These are phyloP conservation scores for Cladorrhinum sp. DNA, from an alignment of 2,329 filamentous ascomycete species.

Conservation along the genomic window DNA sequence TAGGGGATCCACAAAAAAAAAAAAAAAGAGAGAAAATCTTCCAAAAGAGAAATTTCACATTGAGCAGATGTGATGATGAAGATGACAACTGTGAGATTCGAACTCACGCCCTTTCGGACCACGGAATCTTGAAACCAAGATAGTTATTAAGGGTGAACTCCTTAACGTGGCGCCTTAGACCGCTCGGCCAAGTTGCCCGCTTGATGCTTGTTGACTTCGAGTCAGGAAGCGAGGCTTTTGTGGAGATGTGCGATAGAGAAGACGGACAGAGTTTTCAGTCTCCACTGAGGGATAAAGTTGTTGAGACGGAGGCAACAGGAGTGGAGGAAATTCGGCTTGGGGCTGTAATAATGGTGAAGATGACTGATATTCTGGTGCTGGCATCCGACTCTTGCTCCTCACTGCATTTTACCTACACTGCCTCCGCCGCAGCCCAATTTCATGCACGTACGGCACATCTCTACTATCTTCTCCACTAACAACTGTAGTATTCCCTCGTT, in stretches of 20 bases:
- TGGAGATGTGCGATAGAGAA: not conserved
- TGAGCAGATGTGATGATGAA: not conserved
- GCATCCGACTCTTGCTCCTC: too few species aligned
- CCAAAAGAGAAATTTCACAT: not conserved
- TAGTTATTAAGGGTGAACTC: not conserved
- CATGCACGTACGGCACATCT: too few species aligned
- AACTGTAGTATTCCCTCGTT: too few species aligned
- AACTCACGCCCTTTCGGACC: not conserved
- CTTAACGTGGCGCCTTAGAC: not conserved
- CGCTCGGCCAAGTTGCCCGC: not conserved
- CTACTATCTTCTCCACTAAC: too few species aligned
- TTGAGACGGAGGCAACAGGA: too few species aligned
- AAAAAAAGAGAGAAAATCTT: not conserved
- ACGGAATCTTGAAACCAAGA: not conserved
- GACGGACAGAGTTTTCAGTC: not conserved
- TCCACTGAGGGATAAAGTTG: not conserved
- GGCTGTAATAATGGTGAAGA: too few species aligned
- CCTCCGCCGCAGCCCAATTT: too few species aligned
- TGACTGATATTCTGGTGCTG: too few species aligned
- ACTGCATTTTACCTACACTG: too few species aligned
- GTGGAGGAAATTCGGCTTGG: too few species aligned
- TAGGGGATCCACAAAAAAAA: not conserved
- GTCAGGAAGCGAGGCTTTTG: not conserved
- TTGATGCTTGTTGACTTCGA: not conserved
- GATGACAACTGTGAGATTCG: not conserved